Conservation (phyloP, 2,329 filamentous ascomycete genomes). For the Hymenoscyphus infarciens region DNA sequence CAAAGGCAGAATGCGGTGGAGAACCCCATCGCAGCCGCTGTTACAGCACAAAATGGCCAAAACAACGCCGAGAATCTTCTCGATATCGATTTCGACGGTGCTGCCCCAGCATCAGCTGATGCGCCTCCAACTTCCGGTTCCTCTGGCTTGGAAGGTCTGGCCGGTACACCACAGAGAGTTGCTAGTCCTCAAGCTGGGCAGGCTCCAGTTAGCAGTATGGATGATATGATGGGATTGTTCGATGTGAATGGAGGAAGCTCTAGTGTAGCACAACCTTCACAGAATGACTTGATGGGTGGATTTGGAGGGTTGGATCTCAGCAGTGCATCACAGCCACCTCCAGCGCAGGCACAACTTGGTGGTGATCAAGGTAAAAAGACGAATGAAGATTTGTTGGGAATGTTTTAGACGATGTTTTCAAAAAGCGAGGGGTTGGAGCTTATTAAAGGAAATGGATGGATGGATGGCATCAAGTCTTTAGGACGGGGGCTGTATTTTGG, state of each 20-base stretch:
- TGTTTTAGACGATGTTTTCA: conserved; percentile 43
- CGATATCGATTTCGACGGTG: conserved; percentile 94
- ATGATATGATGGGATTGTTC: conserved; percentile 75
- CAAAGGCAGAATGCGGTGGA: conserved; percentile 88
- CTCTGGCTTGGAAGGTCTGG: conserved; percentile 50
- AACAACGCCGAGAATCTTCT: conserved; percentile 90
- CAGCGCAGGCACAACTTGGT: conserved; percentile 56
- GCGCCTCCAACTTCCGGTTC: conserved; percentile 50
- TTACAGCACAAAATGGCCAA: conserved; percentile 61
- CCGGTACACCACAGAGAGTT: conserved; percentile 65
- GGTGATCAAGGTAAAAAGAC: conserved; percentile 46
- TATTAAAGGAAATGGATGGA: conserved; percentile 3
- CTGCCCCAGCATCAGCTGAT: conserved; percentile 82
- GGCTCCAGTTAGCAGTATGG: conserved; percentile 57
- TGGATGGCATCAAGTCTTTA: conserved; percentile 1
- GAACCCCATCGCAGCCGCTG: conserved; percentile 87
- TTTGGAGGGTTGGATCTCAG: conserved; percentile 79
- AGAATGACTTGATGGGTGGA: conserved; percentile 60
- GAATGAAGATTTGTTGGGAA: conserved; percentile 56
- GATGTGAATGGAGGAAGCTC: conserved; percentile 39
- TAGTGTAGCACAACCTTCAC: conserved; percentile 29
- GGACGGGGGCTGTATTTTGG: neutral
- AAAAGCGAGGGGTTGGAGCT: conserved; percentile 11
- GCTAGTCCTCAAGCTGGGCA: conserved; percentile 54
- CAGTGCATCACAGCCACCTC: conserved; percentile 60